Percentiles rank a stretch among this genome's conserved stretches.
Conservation (phyloP, 345 rosid species). For the Jatropha curcas region DNA sequence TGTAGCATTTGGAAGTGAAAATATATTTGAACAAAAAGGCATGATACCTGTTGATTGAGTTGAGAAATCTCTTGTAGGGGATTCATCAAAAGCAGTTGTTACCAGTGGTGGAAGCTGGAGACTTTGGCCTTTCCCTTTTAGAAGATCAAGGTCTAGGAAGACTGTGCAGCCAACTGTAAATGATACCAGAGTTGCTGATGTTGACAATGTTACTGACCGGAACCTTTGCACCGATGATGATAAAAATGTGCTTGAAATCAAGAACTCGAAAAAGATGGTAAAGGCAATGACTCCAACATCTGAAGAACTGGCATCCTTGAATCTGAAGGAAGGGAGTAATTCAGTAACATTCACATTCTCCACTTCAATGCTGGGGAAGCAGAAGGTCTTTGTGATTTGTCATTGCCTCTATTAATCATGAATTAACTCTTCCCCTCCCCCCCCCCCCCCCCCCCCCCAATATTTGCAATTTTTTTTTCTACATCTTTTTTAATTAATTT, state of each 20-base stretch:
- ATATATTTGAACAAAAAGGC: slow-evolving; percentile 52
- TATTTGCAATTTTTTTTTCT: slow-evolving; percentile 1
- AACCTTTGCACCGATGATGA: slow-evolving; percentile 31
- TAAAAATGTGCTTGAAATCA: slow-evolving; percentile 32
- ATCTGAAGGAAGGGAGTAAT: slow-evolving; percentile 81
- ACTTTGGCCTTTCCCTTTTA: slow-evolving; percentile 81
- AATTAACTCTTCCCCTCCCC: neutral
- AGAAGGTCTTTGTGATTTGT: slow-evolving; percentile 52
- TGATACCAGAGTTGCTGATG: slow-evolving; percentile 29
- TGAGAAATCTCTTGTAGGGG: slow-evolving; percentile 42
- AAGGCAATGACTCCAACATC: slow-evolving; percentile 76
- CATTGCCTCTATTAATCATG: neutral
- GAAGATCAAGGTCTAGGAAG: slow-evolving; percentile 44
- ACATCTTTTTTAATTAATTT: slow-evolving; percentile 9
- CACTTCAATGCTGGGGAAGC: slow-evolving; percentile 87
- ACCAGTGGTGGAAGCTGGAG: slow-evolving; percentile 67
- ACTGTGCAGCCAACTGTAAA: slow-evolving; percentile 28
- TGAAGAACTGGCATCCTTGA: slow-evolving; percentile 75
- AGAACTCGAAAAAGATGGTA: slow-evolving; percentile 49
- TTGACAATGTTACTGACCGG: slow-evolving; percentile 32
- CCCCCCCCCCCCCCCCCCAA: no score
- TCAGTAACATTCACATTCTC: slow-evolving; percentile 75
- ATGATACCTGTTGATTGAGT: slow-evolving; percentile 57
- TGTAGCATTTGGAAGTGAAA: slow-evolving; percentile 50
- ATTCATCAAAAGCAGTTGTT: slow-evolving; percentile 38